Conservation (phyloP, 2,329 filamentous ascomycete species). For the Aspergillus thermomutatus region DNA sequence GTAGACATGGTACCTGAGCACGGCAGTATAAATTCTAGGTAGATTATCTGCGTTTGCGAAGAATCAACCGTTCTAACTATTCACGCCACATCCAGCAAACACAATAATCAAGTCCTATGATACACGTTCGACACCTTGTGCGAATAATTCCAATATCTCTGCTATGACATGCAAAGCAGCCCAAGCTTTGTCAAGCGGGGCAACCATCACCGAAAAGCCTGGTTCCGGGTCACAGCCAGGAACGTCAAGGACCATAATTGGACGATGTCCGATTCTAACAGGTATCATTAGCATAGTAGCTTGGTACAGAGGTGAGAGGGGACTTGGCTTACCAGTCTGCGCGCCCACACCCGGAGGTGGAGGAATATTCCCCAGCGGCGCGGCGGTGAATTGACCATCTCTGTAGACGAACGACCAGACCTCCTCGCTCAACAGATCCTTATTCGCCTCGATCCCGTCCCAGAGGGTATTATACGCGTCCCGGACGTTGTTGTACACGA, state of each 20-base stretch:
- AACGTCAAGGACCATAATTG: not conserved
- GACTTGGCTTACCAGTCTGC: not conserved
- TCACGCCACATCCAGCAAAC: too few species aligned
- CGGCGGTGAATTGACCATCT: not conserved
- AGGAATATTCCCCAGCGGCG: not conserved
- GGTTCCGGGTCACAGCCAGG: not conserved
- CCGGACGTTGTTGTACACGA: not conserved
- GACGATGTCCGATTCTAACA: not conserved
- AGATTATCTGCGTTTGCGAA: too few species aligned
- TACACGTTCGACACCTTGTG: too few species aligned
- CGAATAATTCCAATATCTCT: not conserved
- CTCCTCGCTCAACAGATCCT: not conserved
- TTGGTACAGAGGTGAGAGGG: too few species aligned
- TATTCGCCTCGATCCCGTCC: not conserved
- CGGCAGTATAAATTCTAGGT: too few species aligned
- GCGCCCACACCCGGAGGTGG: not conserved
- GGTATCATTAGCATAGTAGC: not conserved
- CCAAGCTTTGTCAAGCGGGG: not conserved
- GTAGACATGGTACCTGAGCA: too few species aligned
- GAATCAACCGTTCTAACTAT: too few species aligned
- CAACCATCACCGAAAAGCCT: not conserved
- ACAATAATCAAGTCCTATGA: too few species aligned
- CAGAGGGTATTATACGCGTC: not conserved
- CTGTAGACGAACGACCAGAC: not conserved
- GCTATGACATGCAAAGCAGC: not conserved